Conservation (phyloP, 2,329 filamentous ascomycete genomes). For the Claviceps arundinis region DNA sequence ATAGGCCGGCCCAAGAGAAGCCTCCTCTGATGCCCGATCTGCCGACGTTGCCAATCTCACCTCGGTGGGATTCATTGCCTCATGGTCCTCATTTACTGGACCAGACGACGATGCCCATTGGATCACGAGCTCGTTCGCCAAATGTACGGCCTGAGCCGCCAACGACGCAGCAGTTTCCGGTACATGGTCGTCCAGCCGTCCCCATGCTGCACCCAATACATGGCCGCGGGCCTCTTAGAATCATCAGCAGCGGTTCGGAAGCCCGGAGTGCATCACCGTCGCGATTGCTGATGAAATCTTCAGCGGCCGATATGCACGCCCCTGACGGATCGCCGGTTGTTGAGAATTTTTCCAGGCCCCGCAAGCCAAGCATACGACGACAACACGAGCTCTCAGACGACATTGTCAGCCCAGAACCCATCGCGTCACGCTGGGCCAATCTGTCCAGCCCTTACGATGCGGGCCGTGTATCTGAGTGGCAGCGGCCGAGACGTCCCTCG, state of each 20-base stretch:
- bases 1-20: constrained; percentile 1
- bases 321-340: constrained; percentile 24
- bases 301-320: constrained; percentile 21
- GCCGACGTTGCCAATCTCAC: constrained; percentile 23
- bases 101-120: constrained; percentile 4
- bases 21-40: constrained; percentile 13
- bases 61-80: constrained; percentile 32
- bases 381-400: constrained; percentile 18
- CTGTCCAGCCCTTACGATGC: constrained; percentile 12
- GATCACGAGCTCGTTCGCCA: not conserved
- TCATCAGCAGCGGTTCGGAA: constrained; percentile 5
- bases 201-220: constrained; percentile 5
- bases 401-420: constrained; percentile 15
- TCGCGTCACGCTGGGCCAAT: constrained; percentile 15
- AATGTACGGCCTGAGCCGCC: constrained; percentile 1
- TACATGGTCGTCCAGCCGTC: not conserved
- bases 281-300: constrained; percentile 18
- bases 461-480: constrained; percentile 25
- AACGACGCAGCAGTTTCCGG: not conserved
- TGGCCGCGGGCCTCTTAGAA: constrained; percentile 7
- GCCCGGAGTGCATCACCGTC: constrained; percentile 18
- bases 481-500: constrained; percentile 32
- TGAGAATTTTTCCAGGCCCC: constrained; percentile 47
- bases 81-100: constrained; percentile 15
- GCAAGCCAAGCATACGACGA: constrained; percentile 38